Conservation (phyloP, 73 alveolate species). For the Paramecium sexaurelia region DNA sequence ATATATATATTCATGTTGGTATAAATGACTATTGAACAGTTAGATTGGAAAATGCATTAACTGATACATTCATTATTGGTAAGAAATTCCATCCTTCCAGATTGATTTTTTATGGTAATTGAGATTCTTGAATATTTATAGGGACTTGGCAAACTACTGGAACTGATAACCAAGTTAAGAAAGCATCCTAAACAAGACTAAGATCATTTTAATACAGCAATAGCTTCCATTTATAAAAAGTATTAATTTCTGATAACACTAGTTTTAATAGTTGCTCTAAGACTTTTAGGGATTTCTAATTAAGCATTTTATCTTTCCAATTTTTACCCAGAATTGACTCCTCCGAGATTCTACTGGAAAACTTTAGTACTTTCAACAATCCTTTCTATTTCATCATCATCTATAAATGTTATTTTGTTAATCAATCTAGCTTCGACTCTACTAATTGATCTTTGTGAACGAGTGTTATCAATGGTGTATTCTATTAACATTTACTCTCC, state of each 20-base stretch:
- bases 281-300: constrained; percentile 7
- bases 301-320: neutral
- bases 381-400: constrained; percentile 47
- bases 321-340: constrained; percentile 29
- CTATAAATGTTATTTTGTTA: constrained; percentile 29
- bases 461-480: constrained; percentile 13
- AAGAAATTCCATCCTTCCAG: constrained; percentile 53
- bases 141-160: constrained; percentile 22
- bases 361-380: neutral
- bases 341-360: neutral
- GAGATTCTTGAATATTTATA: neutral
- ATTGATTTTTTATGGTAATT: neutral
- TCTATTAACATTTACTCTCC: constrained; percentile 19
- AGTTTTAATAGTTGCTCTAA: neutral
- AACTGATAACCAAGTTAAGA: constrained; percentile 4
- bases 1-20: neutral
- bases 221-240: constrained; percentile 23
- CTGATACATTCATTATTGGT: constrained; percentile 5
- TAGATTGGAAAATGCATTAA: constrained; percentile 48
- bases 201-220: constrained; percentile 23
- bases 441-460: neutral
- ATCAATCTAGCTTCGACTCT: constrained; percentile 48
- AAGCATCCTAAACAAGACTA: constrained; percentile 22
- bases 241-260: neutral
- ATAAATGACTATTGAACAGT: constrained; percentile 27